Evolutionary conservation across 169 alveolate genomes (phyloP), one percentile per base, ranked within the genome.

Genomic region (Condylostoma magnum): DNA sequence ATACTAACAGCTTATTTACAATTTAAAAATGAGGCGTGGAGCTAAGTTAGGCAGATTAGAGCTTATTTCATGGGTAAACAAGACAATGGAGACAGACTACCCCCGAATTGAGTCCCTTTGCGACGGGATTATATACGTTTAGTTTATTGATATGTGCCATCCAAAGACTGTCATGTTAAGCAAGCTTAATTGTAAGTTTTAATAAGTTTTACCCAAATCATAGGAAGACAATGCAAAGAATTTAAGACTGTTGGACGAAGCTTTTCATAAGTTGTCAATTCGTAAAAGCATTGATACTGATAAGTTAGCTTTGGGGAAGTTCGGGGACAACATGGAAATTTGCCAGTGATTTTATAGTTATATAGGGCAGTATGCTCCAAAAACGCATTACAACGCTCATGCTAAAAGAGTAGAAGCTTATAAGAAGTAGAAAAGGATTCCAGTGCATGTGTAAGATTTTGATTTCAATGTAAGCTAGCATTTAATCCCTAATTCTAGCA

Each of bases 71-170:
- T 89, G 94, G 92, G 46, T 89, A 30, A 89, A 89, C 57, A 85
- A 82, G 38, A 36, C 76, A 18, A 76, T 56, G 10, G 88, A 84
- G 54, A 60, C 88, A 46, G 94, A 89, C 75, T 89, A 89, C 52
- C 83, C 90, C 3, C 84, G 84, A 75, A 80, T 89, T 38, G 94
- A 89, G 71, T 53, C 54, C 50, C 79, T 83, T 52, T 66, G 85
- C 44, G 94, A 89, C 68, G 94, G 89, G 6, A 70, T 89, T n/a
- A 92, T 86, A 0, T 89, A 73, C 78, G 44, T 72, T 10, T 80
- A 89, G 60, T 63, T 89, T 12, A 31, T 89, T n/a, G 94, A 89
- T 63, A 82, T 85, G 1, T 55, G 82, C 37, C 84, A 77, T 66
- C 89, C 90, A 28, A 76, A 70, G 30, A 53, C 63, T 6, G 63